Percentiles rank a stretch among this genome's conserved stretches.
These are phyloP conservation scores for Solanum chiquidenum DNA, from an alignment of 257 asterid species.

Conservation along the genomic window DNA sequence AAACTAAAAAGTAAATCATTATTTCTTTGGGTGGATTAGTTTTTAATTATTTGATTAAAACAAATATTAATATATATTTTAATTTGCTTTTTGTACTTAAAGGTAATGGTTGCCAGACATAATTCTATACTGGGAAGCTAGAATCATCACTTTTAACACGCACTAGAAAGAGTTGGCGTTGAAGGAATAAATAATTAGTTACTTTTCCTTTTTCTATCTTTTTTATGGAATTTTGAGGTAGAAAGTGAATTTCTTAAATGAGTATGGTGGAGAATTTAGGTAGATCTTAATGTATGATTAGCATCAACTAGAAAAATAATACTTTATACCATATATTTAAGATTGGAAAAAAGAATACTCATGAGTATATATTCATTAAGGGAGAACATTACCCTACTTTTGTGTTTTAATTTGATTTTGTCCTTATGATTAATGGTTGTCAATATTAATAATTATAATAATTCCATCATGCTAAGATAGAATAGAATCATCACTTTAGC, in stretches of 20 bases:
- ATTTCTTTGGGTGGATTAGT: neutral
- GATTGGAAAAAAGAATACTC: neutral
- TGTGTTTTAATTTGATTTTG: neutral
- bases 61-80: neutral
- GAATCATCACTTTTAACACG: neutral
- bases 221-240: neutral
- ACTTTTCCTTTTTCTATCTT: neutral
- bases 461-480: neutral
- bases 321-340: neutral
- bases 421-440: neutral
- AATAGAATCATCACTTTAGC: neutral
- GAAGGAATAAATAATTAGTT: neutral
- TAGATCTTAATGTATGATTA: neutral
- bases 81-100: neutral
- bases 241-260: neutral
- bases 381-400: neutral
- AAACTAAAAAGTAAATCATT: neutral
- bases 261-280: neutral
- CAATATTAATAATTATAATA: neutral
- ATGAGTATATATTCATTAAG: neutral
- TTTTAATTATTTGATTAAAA: neutral
- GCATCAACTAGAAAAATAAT: neutral
- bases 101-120: neutral
- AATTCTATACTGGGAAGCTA: neutral
- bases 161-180: neutral